Conservation (phyloP, 2,329 filamentous ascomycete genomes). For the Leptographium galeiforme region DNA sequence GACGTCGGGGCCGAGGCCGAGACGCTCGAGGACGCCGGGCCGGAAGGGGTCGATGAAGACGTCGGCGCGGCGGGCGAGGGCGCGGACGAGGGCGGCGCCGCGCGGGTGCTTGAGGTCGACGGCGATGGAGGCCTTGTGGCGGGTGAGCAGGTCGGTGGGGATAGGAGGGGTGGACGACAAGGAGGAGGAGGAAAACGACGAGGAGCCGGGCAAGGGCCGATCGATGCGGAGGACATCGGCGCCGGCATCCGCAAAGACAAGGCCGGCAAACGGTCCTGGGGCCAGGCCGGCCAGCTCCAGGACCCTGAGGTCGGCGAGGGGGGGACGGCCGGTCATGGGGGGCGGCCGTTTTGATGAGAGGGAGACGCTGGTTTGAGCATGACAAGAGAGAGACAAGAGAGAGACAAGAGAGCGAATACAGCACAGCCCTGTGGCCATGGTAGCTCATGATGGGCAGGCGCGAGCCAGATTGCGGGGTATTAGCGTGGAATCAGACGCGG, state of each 20-base stretch:
- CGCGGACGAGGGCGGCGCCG: conserved; percentile 53
- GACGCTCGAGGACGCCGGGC: conserved; percentile 76
- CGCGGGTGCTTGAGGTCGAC: conserved; percentile 60
- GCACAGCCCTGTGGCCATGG: too few relatives aligned
- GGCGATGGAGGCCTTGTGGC: conserved; percentile 67
- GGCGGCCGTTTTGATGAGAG: background rate
- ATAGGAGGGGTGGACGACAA: conserved; percentile 12
- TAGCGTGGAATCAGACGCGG: background rate
- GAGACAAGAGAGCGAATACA: too few relatives aligned
- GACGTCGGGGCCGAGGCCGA: conserved; percentile 60
- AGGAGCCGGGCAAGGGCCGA: conserved; percentile 34
- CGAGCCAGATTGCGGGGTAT: background rate
- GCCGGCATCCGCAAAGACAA: conserved; percentile 81
- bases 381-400: too few relatives aligned
- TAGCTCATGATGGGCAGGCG: background rate
- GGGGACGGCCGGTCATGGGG: conserved; percentile 12
- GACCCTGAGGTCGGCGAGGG: conserved; percentile 39
- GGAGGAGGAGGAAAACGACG: conserved; percentile 14
- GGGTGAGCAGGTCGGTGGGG: conserved; percentile 60
- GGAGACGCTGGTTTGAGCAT: background rate
- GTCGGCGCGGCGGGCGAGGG: conserved; percentile 51
- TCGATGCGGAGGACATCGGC: conserved; percentile 82
- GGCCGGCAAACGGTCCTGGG: conserved; percentile 69
- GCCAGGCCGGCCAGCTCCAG: conserved; percentile 49
- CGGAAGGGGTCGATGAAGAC: conserved; percentile 89